These are phyloP conservation scores for Volvariella volvacea DNA, from an alignment of 1,284 basidiomycete genomes.

Conservation along the genomic window DNA sequence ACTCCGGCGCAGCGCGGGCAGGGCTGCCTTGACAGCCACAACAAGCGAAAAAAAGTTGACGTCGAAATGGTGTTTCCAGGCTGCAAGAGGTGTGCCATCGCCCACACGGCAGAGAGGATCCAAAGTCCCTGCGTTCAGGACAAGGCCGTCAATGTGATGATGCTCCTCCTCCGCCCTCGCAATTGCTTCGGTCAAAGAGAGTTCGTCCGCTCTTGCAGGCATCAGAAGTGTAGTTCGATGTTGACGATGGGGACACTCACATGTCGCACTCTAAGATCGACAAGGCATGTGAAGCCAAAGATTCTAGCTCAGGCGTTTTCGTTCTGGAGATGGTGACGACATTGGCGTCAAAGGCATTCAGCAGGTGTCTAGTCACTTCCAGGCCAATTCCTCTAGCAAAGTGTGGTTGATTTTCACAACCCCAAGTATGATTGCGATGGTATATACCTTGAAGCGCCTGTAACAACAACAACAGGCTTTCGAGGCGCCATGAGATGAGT, in stretches of 20 bases:
- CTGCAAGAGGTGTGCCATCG: slow-evolving; percentile 29
- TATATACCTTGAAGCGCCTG: slow-evolving; percentile 68
- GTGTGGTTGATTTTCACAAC: slow-evolving; percentile 8
- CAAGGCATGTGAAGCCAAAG: slow-evolving; percentile 45
- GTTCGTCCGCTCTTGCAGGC: slow-evolving; percentile 45
- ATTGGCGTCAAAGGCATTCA: slow-evolving; percentile 51
- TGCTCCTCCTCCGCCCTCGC: slow-evolving; percentile 40
- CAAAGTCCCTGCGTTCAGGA: slow-evolving; percentile 76
- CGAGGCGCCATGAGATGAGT: slow-evolving; percentile 16
- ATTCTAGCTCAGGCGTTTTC: slow-evolving; percentile 51
- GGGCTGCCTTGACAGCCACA: slow-evolving; percentile 52
- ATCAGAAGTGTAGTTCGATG: slow-evolving; percentile 8
- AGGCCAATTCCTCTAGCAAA: slow-evolving; percentile 73
- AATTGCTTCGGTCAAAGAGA: slow-evolving; percentile 48
- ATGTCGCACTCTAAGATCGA: slow-evolving; percentile 65
- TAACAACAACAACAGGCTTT: slow-evolving; percentile 57
- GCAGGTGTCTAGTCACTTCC: slow-evolving; percentile 57
- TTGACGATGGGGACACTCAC: slow-evolving; percentile 34
- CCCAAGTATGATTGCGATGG: slow-evolving; percentile 4
- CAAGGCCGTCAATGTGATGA: slow-evolving; percentile 62
- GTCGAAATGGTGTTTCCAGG: slow-evolving; percentile 66
- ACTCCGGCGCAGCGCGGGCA: slow-evolving; percentile 64
- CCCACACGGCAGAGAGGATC: slow-evolving; percentile 36
- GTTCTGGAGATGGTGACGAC: slow-evolving; percentile 78
- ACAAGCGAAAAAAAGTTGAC: slow-evolving; percentile 83